Percentiles rank a stretch among this genome's conserved stretches.
These are phyloP conservation scores for Kregervanrija pseudodelftensis DNA, from an alignment of 805 yeast species.

Conservation along the genomic window DNA sequence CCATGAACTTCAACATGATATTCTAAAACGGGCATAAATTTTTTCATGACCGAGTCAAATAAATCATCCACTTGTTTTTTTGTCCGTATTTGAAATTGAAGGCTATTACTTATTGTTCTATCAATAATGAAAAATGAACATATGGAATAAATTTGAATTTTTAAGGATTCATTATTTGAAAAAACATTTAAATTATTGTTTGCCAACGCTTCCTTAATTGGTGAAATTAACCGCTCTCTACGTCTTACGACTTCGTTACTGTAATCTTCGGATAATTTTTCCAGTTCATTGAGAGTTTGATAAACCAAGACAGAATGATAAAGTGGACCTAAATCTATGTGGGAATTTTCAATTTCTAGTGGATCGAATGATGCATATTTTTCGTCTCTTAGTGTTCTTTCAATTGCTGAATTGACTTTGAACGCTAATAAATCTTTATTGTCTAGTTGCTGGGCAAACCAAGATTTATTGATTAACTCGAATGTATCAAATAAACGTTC, in stretches of 20 bases:
- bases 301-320: slow-evolving; percentile 81
- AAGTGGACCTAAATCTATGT: slow-evolving; percentile 61
- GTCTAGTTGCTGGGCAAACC: slow-evolving; percentile 44
- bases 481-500: slow-evolving; percentile 47
- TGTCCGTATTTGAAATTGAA: slow-evolving; percentile 57
- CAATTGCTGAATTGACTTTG: slow-evolving; percentile 82
- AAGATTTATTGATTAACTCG: slow-evolving; percentile 46
- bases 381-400: slow-evolving; percentile 59
- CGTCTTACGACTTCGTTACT: slow-evolving; percentile 66
- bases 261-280: slow-evolving; percentile 54
- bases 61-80: slow-evolving; percentile 59
- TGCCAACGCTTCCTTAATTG: slow-evolving; percentile 37
- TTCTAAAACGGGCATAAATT: slow-evolving; percentile 52
- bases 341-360: slow-evolving; percentile 36
- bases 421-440: slow-evolving; percentile 43
- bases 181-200: slow-evolving; percentile 24
- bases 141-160: slow-evolving; percentile 51
- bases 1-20: slow-evolving; percentile 38
- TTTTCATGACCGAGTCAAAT: slow-evolving; percentile 64
- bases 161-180: slow-evolving; percentile 38
- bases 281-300: slow-evolving; percentile 59
- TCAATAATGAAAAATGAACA: slow-evolving; percentile 77
- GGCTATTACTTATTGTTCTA: slow-evolving; percentile 54
- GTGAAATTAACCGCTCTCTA: slow-evolving; percentile 64
- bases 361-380: slow-evolving; percentile 36